These are phyloP conservation scores for Kwoniella sp. DNA, from an alignment of 768 basidiomycete species.

Conservation along the genomic window DNA sequence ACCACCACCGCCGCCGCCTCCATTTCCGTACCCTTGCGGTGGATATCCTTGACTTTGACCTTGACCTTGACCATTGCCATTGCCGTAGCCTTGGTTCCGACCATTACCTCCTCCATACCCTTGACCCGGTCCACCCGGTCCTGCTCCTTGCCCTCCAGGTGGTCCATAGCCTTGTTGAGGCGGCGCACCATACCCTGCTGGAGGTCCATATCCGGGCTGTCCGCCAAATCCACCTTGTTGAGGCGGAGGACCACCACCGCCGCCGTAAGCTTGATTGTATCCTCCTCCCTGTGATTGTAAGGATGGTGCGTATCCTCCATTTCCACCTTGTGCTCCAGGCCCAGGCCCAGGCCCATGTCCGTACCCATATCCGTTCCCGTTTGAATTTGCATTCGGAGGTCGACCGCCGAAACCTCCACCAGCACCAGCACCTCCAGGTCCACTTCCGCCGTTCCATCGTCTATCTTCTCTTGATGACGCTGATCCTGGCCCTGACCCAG, in stretches of 20 bases:
- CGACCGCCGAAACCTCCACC: conserved; percentile 2
- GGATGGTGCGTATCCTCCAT: conserved; percentile 13
- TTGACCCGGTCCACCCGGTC: conserved; percentile 24
- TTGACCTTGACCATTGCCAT: conserved; percentile 13
- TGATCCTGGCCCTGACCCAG: neutral
- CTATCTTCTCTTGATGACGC: neutral
- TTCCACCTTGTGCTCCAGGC: conserved; percentile 13
- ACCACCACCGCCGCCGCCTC: neutral
- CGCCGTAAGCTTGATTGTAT: conserved; percentile 6
- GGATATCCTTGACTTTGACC: conserved; percentile 19
- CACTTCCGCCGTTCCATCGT: neutral
- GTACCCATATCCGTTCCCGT: conserved; percentile 32
- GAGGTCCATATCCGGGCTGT: neutral
- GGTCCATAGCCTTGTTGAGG: neutral
- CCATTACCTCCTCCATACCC: neutral
- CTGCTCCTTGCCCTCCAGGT: conserved; percentile 1
- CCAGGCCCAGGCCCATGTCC: neutral
- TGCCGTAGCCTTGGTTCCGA: neutral
- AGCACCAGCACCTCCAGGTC: neutral
- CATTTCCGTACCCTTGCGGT: conserved; percentile 5
- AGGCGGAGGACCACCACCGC: conserved; percentile 9
- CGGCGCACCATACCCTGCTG: neutral
- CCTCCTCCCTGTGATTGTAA: conserved; percentile 3
- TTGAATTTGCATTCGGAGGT: conserved; percentile 40
- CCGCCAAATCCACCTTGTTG: conserved; percentile 13